Conservation (phyloP, 2,329 filamentous ascomycete genomes). For the Arachnomyces sp. region DNA sequence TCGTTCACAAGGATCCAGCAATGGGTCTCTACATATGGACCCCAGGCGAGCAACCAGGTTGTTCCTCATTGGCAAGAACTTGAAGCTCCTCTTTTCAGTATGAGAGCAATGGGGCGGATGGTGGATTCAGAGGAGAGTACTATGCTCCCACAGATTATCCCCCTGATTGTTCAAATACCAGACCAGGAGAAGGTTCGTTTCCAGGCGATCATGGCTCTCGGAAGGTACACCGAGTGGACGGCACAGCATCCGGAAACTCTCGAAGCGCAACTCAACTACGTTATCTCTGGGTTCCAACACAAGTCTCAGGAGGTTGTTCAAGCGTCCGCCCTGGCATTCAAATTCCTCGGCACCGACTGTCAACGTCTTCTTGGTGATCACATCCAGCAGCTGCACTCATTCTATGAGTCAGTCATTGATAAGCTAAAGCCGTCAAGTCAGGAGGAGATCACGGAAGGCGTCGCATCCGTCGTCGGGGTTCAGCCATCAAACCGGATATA, state of each 20-base stretch:
- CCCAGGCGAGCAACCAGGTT: slow-evolving; percentile 62
- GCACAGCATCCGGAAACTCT: slow-evolving; percentile 86
- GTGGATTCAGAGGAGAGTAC: slow-evolving; percentile 81
- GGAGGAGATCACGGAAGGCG: slow-evolving; percentile 93
- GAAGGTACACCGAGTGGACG: slow-evolving; percentile 97
- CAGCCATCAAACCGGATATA: slow-evolving; percentile 77
- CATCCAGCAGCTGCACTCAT: slow-evolving; percentile 77
- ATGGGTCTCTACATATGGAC: slow-evolving; percentile 79
- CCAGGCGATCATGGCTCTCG: slow-evolving; percentile 94
- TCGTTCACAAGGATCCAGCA: slow-evolving; percentile 76
- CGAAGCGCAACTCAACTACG: slow-evolving; percentile 88
- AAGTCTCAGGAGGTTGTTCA: slow-evolving; percentile 84
- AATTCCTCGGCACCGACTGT: slow-evolving; percentile 95
- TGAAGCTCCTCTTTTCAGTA: slow-evolving; percentile 87
- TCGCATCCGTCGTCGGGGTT: slow-evolving; percentile 81
- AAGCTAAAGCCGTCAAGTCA: slow-evolving; percentile 78
- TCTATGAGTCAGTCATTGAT: slow-evolving; percentile 85
- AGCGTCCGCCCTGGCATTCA: slow-evolving; percentile 87
- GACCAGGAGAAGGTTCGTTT: slow-evolving; percentile 97
- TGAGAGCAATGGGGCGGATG: slow-evolving; percentile 95
- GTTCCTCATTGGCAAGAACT: slow-evolving; percentile 96
- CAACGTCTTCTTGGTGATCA: slow-evolving; percentile 76
- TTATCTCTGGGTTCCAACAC: slow-evolving; percentile 85
- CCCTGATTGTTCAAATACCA: slow-evolving; percentile 86
- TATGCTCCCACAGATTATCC: slow-evolving; percentile 85